Evolutionary conservation across 2,329 filamentous ascomycete species (phyloP).

Genomic region (Neofusicoccum laricinum): DNA sequence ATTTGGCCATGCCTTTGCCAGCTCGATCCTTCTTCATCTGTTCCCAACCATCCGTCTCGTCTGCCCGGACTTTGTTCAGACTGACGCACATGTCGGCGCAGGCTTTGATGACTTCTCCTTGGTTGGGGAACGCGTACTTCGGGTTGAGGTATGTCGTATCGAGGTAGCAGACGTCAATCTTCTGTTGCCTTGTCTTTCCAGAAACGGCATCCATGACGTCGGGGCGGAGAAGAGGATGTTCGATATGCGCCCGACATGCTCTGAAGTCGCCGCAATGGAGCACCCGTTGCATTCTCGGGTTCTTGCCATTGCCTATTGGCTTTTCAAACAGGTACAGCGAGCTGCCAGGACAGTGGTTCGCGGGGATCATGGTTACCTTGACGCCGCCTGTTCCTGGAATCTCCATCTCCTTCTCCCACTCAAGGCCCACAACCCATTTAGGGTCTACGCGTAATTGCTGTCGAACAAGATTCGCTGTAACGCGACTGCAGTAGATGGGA

Average conservation of each 20-base stretch:
- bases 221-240: constrained; percentile 77
- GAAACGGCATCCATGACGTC: constrained; percentile 67
- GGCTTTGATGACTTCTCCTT: constrained; percentile 80
- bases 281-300: constrained; percentile 68
- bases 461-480: constrained; percentile 85
- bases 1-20: constrained; percentile 61
- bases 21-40: constrained; percentile 54
- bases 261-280: constrained; percentile 95
- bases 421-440: constrained; percentile 79
- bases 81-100: constrained; percentile 86
- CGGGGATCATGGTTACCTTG: constrained; percentile 88
- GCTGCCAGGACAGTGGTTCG: constrained; percentile 95
- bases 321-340: constrained; percentile 94
- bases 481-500: constrained; percentile 92
- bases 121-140: constrained; percentile 88
- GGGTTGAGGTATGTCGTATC: constrained; percentile 97
- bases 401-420: constrained; percentile 77
- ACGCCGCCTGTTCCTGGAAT: constrained; percentile 81
- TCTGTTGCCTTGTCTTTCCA: constrained; percentile 73
- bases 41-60: constrained; percentile 56
- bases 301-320: constrained; percentile 58
- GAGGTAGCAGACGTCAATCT: constrained; percentile 92
- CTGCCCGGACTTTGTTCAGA: constrained; percentile 64
- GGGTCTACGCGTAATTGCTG: constrained; percentile 82
- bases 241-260: constrained; percentile 79